phyloP scores from a whole-genome alignment of 2,329 filamentous ascomycete species.

The Exophiala mesophila region DNA sequence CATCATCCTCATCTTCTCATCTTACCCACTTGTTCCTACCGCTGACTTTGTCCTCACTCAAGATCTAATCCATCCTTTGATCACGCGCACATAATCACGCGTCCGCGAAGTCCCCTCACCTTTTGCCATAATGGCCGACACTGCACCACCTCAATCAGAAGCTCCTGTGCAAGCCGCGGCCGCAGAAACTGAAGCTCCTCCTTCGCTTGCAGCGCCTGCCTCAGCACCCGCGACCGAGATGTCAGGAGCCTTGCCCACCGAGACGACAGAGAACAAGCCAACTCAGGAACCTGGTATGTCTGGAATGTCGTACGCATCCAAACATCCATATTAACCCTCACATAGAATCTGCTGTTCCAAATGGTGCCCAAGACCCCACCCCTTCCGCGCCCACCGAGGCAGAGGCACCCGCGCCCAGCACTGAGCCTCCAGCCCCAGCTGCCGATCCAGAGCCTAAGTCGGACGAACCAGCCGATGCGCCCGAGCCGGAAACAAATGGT shows the following conservation, averaged over 20 bases:
- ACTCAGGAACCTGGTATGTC: slow-evolving; percentile 29
- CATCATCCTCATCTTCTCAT: background rate
- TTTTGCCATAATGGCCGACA: slow-evolving; percentile 16
- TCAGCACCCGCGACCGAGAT: slow-evolving; percentile 24
- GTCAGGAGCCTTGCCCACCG: slow-evolving; percentile 30
- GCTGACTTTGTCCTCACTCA: no score
- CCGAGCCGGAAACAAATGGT: slow-evolving; percentile 44
- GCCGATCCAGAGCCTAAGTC: slow-evolving; percentile 7
- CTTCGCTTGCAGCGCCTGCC: slow-evolving; percentile 22
- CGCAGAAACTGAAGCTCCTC: slow-evolving; percentile 23
- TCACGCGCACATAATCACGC: slow-evolving; percentile 10
- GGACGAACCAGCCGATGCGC: slow-evolving; percentile 27
- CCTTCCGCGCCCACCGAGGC: slow-evolving; percentile 28
- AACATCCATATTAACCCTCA: background rate
- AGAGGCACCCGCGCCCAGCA: slow-evolving; percentile 17
- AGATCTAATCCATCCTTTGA: slow-evolving; percentile 4
- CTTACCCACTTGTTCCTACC: background rate
- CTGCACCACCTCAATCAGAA: slow-evolving; percentile 13
- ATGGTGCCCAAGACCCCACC: slow-evolving; percentile 24
- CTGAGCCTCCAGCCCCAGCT: slow-evolving; percentile 10
- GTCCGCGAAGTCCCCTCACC: slow-evolving; percentile 7
- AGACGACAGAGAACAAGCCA: slow-evolving; percentile 33
- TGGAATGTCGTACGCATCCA: slow-evolving; percentile 11
- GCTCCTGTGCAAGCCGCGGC: slow-evolving; percentile 23
- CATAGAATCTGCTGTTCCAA: slow-evolving; percentile 25